A percentile compares a stretch with the other conserved stretches of the same genome.
Evolutionary conservation across 2,329 filamentous ascomycete species (phyloP).

Genomic region (Botrytis hyacinthi): DNA sequence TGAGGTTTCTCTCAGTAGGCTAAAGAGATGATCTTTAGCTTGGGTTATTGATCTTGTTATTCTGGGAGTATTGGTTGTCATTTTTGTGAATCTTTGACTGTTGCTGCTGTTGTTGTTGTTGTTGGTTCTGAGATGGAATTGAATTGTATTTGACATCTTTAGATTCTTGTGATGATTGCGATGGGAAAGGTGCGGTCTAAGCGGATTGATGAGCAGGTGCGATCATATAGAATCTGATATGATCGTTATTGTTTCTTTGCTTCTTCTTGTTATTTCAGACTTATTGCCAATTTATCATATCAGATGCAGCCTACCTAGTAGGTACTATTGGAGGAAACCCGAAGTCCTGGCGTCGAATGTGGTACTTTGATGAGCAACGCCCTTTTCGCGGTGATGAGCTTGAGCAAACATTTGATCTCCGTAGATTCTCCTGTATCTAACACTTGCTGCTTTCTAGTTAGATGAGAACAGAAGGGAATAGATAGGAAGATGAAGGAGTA

Average conservation of each 20-base stretch:
- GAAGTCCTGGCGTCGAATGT: fast-evolving
- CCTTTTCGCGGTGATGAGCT: no score
- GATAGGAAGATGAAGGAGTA: no score
- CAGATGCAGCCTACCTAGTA: not conserved
- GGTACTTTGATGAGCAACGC: no score
- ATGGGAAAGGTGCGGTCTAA: not conserved
- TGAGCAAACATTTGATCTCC: no score
- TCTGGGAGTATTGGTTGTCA: not conserved
- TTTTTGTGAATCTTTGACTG: not conserved
- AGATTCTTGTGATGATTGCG: not conserved
- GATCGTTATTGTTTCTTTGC: no score
- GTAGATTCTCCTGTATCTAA: no score
- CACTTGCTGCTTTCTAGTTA: no score
- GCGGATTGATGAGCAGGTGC: not conserved
- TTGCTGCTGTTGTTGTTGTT: no score
- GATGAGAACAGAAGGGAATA: no score
- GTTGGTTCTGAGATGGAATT: not conserved
- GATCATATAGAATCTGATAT: not conserved
- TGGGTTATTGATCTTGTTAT: fast-evolving
- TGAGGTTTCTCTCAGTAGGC: fast-evolving
- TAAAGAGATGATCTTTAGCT: not conserved
- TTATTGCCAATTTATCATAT: not conserved
- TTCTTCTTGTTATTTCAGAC: not conserved
- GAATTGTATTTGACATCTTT: fast-evolving
- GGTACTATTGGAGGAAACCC: no score